Evolutionary conservation across 1,284 basidiomycete genomes (phyloP).

Genomic region (Cronartium quercuum): DNA sequence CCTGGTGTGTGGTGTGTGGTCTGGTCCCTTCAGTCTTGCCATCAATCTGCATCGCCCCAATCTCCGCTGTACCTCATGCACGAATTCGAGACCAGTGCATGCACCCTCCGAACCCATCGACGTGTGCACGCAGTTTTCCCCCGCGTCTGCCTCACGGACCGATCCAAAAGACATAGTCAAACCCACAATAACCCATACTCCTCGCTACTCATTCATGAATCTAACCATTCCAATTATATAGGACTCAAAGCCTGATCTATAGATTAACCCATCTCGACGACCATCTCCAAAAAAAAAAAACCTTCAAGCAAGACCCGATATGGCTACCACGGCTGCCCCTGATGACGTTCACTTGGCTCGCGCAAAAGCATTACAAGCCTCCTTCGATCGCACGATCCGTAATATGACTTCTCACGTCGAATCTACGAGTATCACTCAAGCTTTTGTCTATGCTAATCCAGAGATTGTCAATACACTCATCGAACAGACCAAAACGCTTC

Average conservation of each 20-base stretch:
- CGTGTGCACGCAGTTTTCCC: too few species aligned
- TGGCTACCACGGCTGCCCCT: background rate
- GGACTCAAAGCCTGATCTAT: too few species aligned
- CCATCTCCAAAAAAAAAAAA: background rate
- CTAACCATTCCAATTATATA: too few species aligned
- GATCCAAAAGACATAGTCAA: background rate
- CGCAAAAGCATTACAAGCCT: background rate
- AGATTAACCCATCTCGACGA: background rate
- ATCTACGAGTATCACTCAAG: conserved; percentile 9
- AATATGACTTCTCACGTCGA: conserved; percentile 14
- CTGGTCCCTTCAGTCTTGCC: too few species aligned
- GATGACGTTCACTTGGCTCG: background rate
- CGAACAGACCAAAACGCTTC: conserved; percentile 22
- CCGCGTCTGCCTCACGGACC: too few species aligned
- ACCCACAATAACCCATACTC: background rate
- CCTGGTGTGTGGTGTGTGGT: too few species aligned
- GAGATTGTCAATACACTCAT: conserved; percentile 14
- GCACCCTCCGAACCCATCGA: too few species aligned
- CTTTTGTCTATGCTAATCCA: conserved; percentile 26
- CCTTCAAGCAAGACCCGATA: background rate
- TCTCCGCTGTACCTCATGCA: too few species aligned
- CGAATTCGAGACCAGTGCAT: too few species aligned
- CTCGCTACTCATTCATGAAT: background rate
- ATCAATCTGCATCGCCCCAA: too few species aligned
- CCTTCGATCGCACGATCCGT: conserved; percentile 6